These are phyloP conservation scores for Sporobolomyces pararoseus DNA, from an alignment of 768 basidiomycete species.

Conservation along the genomic window DNA sequence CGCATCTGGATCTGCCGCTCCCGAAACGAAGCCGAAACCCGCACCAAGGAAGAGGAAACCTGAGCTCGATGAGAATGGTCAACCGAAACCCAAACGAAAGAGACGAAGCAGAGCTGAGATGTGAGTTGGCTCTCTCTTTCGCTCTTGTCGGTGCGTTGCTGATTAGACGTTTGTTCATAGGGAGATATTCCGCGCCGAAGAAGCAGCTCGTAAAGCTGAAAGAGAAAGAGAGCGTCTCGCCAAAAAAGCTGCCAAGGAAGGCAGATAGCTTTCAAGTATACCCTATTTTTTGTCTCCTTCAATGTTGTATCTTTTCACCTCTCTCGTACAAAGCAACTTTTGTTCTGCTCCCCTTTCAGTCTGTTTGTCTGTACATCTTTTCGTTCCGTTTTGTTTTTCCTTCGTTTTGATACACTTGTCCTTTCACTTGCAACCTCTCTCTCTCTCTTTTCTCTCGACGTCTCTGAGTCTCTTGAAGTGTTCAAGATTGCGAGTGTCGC, in stretches of 20 bases:
- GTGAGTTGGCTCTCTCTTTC: not conserved
- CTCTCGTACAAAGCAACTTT: too few relatives aligned
- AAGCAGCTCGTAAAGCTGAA: conserved; percentile 24
- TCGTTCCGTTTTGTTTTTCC: too few relatives aligned
- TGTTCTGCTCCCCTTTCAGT: not conserved
- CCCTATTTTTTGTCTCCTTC: too few relatives aligned
- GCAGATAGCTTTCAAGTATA: not conserved
- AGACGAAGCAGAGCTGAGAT: conserved; percentile 33
- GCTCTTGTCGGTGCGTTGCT: too few relatives aligned
- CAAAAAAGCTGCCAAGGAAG: conserved; percentile 25
- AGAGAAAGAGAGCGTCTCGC: conserved; percentile 14
- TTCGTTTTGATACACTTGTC: too few relatives aligned
- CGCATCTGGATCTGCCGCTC: not conserved
- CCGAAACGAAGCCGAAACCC: conserved; percentile 21
- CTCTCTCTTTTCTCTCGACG: too few relatives aligned
- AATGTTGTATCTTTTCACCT: too few relatives aligned
- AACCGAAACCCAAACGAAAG: conserved; percentile 34
- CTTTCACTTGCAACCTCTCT: too few relatives aligned
- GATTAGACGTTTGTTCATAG: not conserved
- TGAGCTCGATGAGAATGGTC: conserved; percentile 32
- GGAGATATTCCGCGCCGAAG: conserved; percentile 31
- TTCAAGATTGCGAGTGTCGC: too few relatives aligned
- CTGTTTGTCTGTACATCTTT: too few relatives aligned
- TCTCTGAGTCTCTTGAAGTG: too few relatives aligned
- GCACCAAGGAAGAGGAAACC: conserved; percentile 35